Conservation (phyloP, 2,329 filamentous ascomycete species). For the Monosporascus sp. region DNA sequence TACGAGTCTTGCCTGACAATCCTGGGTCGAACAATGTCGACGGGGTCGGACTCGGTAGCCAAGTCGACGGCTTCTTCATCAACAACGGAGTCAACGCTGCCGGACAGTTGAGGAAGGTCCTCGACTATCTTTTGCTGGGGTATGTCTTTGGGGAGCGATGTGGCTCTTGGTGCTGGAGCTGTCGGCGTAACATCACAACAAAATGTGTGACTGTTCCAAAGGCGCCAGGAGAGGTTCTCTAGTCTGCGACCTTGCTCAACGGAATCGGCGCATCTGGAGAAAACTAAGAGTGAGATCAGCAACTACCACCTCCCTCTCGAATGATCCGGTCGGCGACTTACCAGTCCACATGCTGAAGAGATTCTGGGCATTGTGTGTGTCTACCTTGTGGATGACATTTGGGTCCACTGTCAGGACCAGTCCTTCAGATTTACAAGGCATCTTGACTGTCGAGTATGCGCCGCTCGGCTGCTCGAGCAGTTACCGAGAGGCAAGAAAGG, state of each 20-base stretch:
- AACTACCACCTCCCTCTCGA: slow-evolving; percentile 2
- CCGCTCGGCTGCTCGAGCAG: slow-evolving; percentile 22
- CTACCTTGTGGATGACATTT: slow-evolving; percentile 88
- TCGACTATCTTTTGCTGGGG: slow-evolving; percentile 36
- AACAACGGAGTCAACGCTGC: slow-evolving; percentile 68
- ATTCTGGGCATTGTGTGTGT: slow-evolving; percentile 87
- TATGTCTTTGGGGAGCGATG: slow-evolving; percentile 47
- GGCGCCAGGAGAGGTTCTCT: slow-evolving; percentile 92
- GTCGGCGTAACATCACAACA: slow-evolving; percentile 67
- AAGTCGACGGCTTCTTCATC: slow-evolving; percentile 64
- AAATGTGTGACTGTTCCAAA: slow-evolving; percentile 92
- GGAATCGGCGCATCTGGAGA: slow-evolving; percentile 89
- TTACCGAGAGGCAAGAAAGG: slow-evolving; percentile 4
- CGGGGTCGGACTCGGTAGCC: slow-evolving; percentile 45
- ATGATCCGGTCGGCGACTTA: slow-evolving; percentile 40
- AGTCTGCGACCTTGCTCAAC: slow-evolving; percentile 87
- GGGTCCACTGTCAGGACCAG: slow-evolving; percentile 89
- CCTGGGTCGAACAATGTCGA: slow-evolving; percentile 60
- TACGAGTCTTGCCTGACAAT: slow-evolving; percentile 68
- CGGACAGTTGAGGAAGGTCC: slow-evolving; percentile 67
- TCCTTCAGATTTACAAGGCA: slow-evolving; percentile 79
- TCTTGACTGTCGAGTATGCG: slow-evolving; percentile 35
- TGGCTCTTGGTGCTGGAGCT: slow-evolving; percentile 35
- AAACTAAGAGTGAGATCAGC: slow-evolving; percentile 56
- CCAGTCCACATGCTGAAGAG: slow-evolving; percentile 97